Evolutionary conservation across 306 rosid genomes (phyloP).

Genomic region (Carpinus viminea): DNA sequence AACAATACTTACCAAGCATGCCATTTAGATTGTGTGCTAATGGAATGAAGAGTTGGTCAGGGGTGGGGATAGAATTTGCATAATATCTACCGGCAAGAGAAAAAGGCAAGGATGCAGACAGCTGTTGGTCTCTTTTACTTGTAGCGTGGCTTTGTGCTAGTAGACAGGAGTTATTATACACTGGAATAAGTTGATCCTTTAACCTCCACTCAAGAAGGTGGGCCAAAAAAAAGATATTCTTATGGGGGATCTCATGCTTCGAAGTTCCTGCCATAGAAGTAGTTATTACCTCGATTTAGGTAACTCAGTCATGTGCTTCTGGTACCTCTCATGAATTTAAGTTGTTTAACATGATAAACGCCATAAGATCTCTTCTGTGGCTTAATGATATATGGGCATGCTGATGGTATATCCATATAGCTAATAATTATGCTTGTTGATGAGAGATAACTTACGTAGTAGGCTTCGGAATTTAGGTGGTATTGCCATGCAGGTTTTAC

Average conservation of each 20-base stretch:
- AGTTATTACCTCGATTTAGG: background rate
- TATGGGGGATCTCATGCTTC: background rate
- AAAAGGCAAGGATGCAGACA: background rate
- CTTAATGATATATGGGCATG: background rate
- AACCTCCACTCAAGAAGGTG: background rate
- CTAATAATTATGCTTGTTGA: background rate
- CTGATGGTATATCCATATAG: background rate
- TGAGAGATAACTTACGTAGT: background rate
- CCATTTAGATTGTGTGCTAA: background rate
- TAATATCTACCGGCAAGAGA: background rate
- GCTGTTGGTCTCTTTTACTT: background rate
- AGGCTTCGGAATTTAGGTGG: background rate
- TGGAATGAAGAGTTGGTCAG: background rate
- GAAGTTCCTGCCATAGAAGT: background rate
- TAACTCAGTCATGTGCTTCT: background rate
- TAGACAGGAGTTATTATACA: background rate
- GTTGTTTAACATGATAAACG: background rate
- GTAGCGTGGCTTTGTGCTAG: background rate
- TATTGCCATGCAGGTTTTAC: background rate
- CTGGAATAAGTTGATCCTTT: background rate
- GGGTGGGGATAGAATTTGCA: background rate
- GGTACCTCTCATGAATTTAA: background rate
- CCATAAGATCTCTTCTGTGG: background rate
- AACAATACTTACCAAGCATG: background rate
- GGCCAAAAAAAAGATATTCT: too few species aligned